These are phyloP conservation scores for Podila epicladia DNA, from an alignment of 192 early-diverging fungal species.

Conservation along the genomic window DNA sequence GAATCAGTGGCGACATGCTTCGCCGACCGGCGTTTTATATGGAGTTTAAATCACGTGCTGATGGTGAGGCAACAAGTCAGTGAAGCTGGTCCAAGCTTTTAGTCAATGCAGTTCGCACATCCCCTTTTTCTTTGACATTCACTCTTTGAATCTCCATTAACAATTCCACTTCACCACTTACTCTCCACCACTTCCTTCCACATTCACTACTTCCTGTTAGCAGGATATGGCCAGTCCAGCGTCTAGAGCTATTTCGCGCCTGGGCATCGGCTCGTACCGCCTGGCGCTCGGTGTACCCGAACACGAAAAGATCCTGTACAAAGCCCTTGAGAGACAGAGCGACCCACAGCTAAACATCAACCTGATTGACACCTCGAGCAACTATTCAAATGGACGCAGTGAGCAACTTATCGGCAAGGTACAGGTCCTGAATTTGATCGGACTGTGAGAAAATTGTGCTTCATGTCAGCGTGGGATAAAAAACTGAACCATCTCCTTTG, in stretches of 20 bases:
- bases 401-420: slow-evolving; percentile 51
- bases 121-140: too few relatives aligned
- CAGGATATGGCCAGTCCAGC: slow-evolving; percentile 56
- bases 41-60: too few relatives aligned
- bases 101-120: too few relatives aligned
- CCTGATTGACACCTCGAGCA: slow-evolving; percentile 51
- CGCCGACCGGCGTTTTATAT: neutral
- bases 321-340: slow-evolving; percentile 36
- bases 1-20: neutral
- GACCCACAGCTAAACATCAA: slow-evolving; percentile 44
- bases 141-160: too few relatives aligned
- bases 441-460: neutral
- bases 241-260: slow-evolving; percentile 70
- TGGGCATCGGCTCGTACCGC: slow-evolving; percentile 47
- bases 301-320: slow-evolving; percentile 42
- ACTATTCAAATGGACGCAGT: slow-evolving; percentile 45
- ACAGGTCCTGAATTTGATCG: too few relatives aligned
- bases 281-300: slow-evolving; percentile 22
- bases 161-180: neutral
- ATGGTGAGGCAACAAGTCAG: too few relatives aligned
- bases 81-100: too few relatives aligned
- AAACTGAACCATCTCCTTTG: neutral
- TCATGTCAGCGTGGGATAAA: neutral
- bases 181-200: neutral
- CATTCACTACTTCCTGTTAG: neutral